phyloP scores from a whole-genome alignment of 805 yeast species.

The Zygotorulaspora chibaensis region DNA sequence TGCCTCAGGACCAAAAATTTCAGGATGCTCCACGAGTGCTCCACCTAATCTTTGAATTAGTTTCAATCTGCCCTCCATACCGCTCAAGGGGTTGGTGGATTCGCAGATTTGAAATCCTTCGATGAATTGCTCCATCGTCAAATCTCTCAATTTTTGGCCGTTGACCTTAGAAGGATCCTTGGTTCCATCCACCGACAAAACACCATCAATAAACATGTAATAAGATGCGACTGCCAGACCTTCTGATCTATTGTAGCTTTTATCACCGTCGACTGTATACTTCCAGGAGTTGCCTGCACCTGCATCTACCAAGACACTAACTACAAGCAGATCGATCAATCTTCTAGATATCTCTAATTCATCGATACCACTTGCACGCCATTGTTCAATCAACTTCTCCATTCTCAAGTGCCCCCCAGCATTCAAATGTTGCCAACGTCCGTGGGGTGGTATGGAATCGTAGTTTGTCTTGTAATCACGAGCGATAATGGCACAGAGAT shows the following conservation, averaged over 20 bases:
- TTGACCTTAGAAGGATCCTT: conserved; percentile 42
- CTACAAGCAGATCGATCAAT: conserved; percentile 53
- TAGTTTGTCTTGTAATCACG: conserved; percentile 44
- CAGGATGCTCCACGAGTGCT: conserved; percentile 39
- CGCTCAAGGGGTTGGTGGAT: conserved; percentile 46
- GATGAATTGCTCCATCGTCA: conserved; percentile 37
- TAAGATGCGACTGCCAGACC: conserved; percentile 61
- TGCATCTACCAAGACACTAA: conserved; percentile 61
- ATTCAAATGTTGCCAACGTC: conserved; percentile 63
- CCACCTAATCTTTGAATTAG: conserved; percentile 47
- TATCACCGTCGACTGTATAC: conserved; percentile 39
- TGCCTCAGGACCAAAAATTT: conserved; percentile 44
- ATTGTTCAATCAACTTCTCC: conserved; percentile 38
- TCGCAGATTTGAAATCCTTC: conserved; percentile 46
- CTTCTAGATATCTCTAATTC: conserved; percentile 48
- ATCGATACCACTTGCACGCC: conserved; percentile 36
- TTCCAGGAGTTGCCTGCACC: conserved; percentile 64
- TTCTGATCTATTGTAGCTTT: conserved; percentile 45
- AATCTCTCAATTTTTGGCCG: conserved; percentile 37
- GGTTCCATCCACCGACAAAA: conserved; percentile 37
- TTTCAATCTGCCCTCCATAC: conserved; percentile 49
- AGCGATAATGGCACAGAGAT: conserved; percentile 42
- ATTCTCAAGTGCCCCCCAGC: conserved; percentile 46
- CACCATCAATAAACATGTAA: conserved; percentile 50
- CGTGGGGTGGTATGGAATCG: conserved; percentile 55